Evolutionary conservation across 768 basidiomycete species (phyloP).

Genomic region (Nevesoporus exiguus): DNA sequence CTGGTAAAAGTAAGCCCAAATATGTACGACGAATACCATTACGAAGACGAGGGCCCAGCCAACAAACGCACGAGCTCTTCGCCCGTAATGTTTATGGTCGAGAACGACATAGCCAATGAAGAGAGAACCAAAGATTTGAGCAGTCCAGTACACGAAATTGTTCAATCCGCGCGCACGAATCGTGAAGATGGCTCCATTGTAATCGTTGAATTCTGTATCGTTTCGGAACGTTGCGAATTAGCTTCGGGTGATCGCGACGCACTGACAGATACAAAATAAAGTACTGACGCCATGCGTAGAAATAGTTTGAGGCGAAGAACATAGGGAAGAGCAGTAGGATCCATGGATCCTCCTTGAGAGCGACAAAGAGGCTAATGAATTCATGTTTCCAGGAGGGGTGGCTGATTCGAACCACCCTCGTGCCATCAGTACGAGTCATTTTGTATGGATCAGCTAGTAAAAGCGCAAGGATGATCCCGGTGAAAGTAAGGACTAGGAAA

Average conservation of each 20-base stretch:
- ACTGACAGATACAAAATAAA: not conserved
- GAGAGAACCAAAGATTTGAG: slow-evolving; percentile 75
- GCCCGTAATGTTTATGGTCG: slow-evolving; percentile 52
- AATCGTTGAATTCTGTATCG: slow-evolving; percentile 72
- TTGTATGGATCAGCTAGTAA: slow-evolving; percentile 68
- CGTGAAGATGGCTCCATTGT: slow-evolving; percentile 73
- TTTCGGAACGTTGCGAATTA: not conserved
- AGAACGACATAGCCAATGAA: slow-evolving; percentile 64
- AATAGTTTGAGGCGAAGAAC: slow-evolving; percentile 83
- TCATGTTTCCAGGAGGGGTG: slow-evolving; percentile 79
- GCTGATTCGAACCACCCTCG: slow-evolving; percentile 52
- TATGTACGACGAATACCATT: slow-evolving; percentile 68
- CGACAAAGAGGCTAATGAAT: slow-evolving; percentile 62
- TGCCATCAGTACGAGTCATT: slow-evolving; percentile 75
- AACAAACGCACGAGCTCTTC: slow-evolving; percentile 66
- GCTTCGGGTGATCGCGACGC: not conserved
- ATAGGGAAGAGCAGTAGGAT: slow-evolving; percentile 79
- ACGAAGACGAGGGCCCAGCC: slow-evolving; percentile 64
- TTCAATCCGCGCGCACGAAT: slow-evolving; percentile 77
- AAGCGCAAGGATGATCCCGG: slow-evolving; percentile 64
- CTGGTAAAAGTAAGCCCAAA: slow-evolving; percentile 79
- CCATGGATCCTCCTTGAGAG: slow-evolving; percentile 66
- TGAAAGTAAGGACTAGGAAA: slow-evolving; percentile 68
- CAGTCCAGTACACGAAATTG: slow-evolving; percentile 74
- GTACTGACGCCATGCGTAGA: slow-evolving; percentile 76